Conservation (phyloP, 2,329 filamentous ascomycete species). For the Ophiocordyceps robertsii region DNA sequence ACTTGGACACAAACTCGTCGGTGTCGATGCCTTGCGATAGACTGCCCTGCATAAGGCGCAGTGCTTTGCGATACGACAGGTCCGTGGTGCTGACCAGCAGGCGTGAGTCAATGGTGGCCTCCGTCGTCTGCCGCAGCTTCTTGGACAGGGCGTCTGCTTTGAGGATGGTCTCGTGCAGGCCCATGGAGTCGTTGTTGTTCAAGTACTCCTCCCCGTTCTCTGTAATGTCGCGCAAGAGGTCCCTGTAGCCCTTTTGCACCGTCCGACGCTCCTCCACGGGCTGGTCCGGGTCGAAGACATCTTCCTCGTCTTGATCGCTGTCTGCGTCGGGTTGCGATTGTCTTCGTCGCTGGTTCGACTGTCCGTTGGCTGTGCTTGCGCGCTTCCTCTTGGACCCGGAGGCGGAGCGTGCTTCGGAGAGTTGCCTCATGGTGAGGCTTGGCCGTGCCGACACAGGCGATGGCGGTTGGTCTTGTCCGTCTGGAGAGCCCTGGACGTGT, state of each 20-base stretch:
- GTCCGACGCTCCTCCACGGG: conserved; percentile 57
- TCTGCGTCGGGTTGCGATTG: conserved; percentile 5
- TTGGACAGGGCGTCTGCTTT: conserved; percentile 52
- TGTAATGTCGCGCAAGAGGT: conserved; percentile 42
- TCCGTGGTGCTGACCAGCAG: conserved; percentile 72
- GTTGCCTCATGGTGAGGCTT: conserved; percentile 13
- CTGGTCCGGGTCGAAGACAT: conserved; percentile 72
- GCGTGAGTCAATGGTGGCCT: conserved; percentile 84
- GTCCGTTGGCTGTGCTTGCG: conserved; percentile 10
- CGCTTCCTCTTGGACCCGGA: conserved; percentile 20
- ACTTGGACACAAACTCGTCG: conserved; percentile 85
- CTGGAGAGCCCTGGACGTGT: conserved; percentile 7
- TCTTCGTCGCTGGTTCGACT: conserved; percentile 9
- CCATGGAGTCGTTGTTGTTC: conserved; percentile 47
- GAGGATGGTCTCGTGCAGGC: conserved; percentile 51
- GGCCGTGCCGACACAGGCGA: conserved; percentile 7
- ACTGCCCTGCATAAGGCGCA: conserved; percentile 61
- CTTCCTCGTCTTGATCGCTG: conserved; percentile 11
- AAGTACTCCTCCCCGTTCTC: conserved; percentile 67
- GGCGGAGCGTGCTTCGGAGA: conserved; percentile 7
- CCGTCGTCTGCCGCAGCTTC: conserved; percentile 72
- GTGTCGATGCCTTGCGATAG: conserved; percentile 66
- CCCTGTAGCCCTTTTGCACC: conserved; percentile 56
- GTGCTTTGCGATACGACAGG: conserved; percentile 63
- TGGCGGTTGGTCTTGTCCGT: conserved; percentile 10